Conservation (phyloP, 2,329 filamentous ascomycete genomes). For the Stagonosporopsis rhizophila region DNA sequence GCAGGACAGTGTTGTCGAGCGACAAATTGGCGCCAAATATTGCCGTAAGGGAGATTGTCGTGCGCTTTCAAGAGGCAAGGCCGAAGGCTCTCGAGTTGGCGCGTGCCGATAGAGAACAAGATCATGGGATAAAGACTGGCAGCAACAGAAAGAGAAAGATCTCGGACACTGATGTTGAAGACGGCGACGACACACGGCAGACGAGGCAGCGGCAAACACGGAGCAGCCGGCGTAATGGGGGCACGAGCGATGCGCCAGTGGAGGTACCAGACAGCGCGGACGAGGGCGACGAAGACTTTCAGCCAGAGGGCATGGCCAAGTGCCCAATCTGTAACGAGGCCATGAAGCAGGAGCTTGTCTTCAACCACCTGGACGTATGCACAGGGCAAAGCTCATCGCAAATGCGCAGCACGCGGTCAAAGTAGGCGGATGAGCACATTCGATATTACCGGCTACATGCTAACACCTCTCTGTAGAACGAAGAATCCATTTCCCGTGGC, state of each 20-base stretch:
- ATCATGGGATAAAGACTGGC: conserved; percentile 14
- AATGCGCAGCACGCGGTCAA: conserved; percentile 40
- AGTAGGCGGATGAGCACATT: conserved; percentile 26
- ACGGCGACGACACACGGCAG: conserved; percentile 42
- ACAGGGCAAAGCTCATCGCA: conserved; percentile 50
- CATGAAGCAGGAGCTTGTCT: conserved; percentile 83
- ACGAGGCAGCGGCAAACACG: conserved; percentile 49
- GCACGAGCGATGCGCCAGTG: conserved; percentile 39
- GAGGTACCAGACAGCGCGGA: conserved; percentile 51
- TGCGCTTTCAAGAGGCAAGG: conserved; percentile 74
- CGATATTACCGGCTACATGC: background rate
- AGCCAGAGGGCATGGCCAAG: conserved; percentile 72
- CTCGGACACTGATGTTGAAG: conserved; percentile 58
- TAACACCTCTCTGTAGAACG: conserved; percentile 26
- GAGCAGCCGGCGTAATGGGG: conserved; percentile 45
- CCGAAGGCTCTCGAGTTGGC: conserved; percentile 70
- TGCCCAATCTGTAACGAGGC: conserved; percentile 82
- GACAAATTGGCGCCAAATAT: conserved; percentile 84
- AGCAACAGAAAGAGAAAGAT: conserved; percentile 58
- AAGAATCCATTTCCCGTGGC: conserved; percentile 31
- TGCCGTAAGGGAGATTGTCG: conserved; percentile 83
- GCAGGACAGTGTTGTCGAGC: conserved; percentile 80
- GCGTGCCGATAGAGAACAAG: conserved; percentile 49
- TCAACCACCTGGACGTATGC: conserved; percentile 78
- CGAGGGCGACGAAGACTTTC: conserved; percentile 54